These are phyloP conservation scores for Collybiopsis luxurians DNA, from an alignment of 768 basidiomycete genomes.

Conservation along the genomic window DNA sequence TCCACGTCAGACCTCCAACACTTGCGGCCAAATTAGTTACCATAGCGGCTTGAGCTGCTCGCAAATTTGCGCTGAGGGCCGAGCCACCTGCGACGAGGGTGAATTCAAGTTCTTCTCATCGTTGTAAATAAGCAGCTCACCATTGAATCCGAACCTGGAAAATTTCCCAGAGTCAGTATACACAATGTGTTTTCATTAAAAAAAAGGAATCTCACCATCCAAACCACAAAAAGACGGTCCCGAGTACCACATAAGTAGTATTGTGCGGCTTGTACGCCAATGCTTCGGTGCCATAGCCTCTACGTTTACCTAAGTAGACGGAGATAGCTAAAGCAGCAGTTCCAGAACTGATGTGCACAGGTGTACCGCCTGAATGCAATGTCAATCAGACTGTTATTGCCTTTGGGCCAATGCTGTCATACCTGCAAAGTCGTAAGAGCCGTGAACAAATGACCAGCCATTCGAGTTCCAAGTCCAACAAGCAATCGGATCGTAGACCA, in stretches of 20 bases:
- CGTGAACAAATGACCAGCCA: too few species aligned
- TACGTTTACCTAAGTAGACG: slow-evolving; percentile 85
- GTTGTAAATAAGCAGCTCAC: too few species aligned
- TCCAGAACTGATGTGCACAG: slow-evolving; percentile 95
- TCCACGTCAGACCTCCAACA: slow-evolving; percentile 89
- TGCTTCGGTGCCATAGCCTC: slow-evolving; percentile 87
- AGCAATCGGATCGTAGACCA: slow-evolving; percentile 92
- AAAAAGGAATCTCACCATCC: too few species aligned
- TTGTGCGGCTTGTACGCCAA: slow-evolving; percentile 94
- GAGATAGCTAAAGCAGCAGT: slow-evolving; percentile 89
- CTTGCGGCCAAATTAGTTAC: slow-evolving; percentile 91
- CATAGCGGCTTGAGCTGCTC: slow-evolving; percentile 86
- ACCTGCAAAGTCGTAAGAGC: too few species aligned
- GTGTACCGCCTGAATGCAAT: slow-evolving; percentile 96
- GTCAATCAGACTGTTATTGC: too few species aligned
- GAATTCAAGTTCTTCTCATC: too few species aligned
- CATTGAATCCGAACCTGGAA: slow-evolving; percentile 96
- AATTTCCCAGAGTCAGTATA: too few species aligned
- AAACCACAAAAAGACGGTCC: slow-evolving; percentile 92
- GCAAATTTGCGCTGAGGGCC: too few species aligned
- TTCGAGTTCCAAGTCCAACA: slow-evolving; percentile 95
- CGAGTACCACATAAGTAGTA: slow-evolving; percentile 91
- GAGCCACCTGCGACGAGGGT: too few species aligned
- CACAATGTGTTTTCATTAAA: too few species aligned
- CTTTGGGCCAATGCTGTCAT: too few species aligned